phyloP scores from a whole-genome alignment of 2,329 filamentous ascomycete species.

The Calonectria multiphialidica region DNA sequence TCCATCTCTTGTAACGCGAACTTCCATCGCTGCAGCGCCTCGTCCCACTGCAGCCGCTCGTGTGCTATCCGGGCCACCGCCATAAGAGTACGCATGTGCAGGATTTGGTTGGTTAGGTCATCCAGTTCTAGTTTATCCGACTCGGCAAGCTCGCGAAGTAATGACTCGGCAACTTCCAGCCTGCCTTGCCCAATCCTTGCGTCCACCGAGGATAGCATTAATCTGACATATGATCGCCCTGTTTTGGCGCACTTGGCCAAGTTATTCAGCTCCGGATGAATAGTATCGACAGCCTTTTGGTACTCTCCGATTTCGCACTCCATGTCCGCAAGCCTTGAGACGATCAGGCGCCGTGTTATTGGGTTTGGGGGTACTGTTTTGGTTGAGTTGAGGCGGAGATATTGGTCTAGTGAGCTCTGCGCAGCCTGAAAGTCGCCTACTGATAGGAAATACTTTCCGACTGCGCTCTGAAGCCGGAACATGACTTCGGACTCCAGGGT shows the following conservation, averaged over 20 bases:
- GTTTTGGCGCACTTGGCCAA: constrained; percentile 27
- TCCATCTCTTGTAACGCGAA: constrained; percentile 32
- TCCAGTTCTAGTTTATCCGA: constrained; percentile 40
- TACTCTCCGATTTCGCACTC: constrained; percentile 46
- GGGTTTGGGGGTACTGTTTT: constrained; percentile 41
- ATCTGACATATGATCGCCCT: constrained; percentile 38
- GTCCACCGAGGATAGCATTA: constrained; percentile 42
- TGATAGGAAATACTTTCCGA: constrained; percentile 48
- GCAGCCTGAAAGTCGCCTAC: constrained; percentile 48
- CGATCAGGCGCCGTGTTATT: constrained; percentile 39
- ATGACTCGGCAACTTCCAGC: constrained; percentile 19
- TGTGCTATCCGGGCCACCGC: constrained; percentile 41
- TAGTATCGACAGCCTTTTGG: constrained; percentile 33
- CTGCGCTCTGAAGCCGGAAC: constrained; percentile 46
- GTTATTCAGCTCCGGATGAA: constrained; percentile 37
- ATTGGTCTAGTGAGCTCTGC: constrained; percentile 46
- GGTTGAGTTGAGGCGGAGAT: constrained; percentile 39
- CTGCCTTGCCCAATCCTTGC: constrained; percentile 37
- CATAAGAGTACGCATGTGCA: constrained; percentile 46
- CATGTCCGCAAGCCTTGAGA: constrained; percentile 44
- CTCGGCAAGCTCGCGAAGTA: constrained; percentile 26
- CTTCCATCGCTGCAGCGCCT: constrained; percentile 41
- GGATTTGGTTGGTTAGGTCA: constrained; percentile 47
- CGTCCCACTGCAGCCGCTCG: constrained; percentile 10
- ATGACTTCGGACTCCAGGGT: constrained; percentile 49